Evolutionary conservation across 2,329 filamentous ascomycete species (phyloP).

Genomic region (Monilinia vaccinii-corymbosi): DNA sequence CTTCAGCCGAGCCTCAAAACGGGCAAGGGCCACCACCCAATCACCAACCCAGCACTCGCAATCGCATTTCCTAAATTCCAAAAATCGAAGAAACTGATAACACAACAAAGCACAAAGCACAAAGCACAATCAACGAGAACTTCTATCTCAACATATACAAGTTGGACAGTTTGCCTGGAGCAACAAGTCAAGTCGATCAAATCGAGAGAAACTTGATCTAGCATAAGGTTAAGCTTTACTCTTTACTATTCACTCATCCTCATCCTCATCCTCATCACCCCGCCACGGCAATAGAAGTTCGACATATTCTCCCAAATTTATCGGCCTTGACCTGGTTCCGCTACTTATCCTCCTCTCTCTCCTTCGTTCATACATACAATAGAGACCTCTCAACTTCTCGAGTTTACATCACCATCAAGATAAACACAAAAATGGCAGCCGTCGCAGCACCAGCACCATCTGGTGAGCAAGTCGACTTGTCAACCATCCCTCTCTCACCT

Average conservation of each 20-base stretch:
- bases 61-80: background rate
- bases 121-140: too few relatives aligned
- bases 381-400: slow-evolving; percentile 1
- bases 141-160: background rate
- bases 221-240: too few relatives aligned
- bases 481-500: slow-evolving; percentile 58
- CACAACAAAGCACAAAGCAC: background rate
- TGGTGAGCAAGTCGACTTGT: slow-evolving; percentile 50
- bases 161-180: slow-evolving; percentile 7
- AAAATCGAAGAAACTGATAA: slow-evolving; percentile 5
- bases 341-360: background rate
- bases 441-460: slow-evolving; percentile 17
- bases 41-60: background rate
- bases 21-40: background rate
- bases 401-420: background rate
- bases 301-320: background rate
- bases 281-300: slow-evolving; percentile 8
- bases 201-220: too few relatives aligned
- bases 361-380: background rate
- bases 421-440: slow-evolving; percentile 22
- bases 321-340: background rate
- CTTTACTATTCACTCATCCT: background rate
- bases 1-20: slow-evolving; percentile 1
- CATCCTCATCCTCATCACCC: background rate
- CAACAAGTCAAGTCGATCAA: background rate